Base-by-base conservation (phyloP, 176 grass and related monocot genomes). In the Cenchrus fungigraminus region DNA sequence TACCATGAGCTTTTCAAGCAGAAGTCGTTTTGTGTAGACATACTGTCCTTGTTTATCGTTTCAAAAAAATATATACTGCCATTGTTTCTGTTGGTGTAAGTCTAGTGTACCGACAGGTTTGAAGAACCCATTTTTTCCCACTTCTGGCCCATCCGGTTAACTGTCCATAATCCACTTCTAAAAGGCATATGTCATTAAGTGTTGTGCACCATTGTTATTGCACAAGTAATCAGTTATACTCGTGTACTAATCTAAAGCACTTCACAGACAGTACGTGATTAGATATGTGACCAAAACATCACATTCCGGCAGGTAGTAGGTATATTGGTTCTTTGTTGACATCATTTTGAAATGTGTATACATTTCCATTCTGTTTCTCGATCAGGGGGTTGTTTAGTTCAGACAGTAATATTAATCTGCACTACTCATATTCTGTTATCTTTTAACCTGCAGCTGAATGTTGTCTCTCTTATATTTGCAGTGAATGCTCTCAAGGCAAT, bases 401-500 rank as follows among this genome's bases (percentile, higher is more conserved):
- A 86, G 44, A 79, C 20, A 51, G 28, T 25, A 67, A 40, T 31
- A 56, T 56, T 85, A 54, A 76, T 82, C 13, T 53, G 31, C 8
- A 80, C 19, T 64, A 58, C 54, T 64, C 11, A 76, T 68, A 50
- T 19, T 46, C 42, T 12, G 6, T 80, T 61, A 42, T 45, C 44
- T 34, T 44, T 72, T 56, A 16, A 85, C n/a, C 49, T 82, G 28
- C 12, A n/a, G 34, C 63, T 87, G 55, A 61, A 44, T 65, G 43
- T 64, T 42, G 9, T 55, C 34, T 22, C 74, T 88, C 78, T 62
- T 46, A 37, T 68, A 69, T 79, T 72, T 82, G 71, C 86, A 99
- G 97, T 89, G 28, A 75, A 76, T 25, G 93, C 90, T 77, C 89
- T 99, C 82, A 84, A 59, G 32, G 60, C 66, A 84, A 90, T 99